These are phyloP conservation scores for Rubroshorea leprosula DNA, from an alignment of 345 rosid species.

Conservation along the genomic window DNA sequence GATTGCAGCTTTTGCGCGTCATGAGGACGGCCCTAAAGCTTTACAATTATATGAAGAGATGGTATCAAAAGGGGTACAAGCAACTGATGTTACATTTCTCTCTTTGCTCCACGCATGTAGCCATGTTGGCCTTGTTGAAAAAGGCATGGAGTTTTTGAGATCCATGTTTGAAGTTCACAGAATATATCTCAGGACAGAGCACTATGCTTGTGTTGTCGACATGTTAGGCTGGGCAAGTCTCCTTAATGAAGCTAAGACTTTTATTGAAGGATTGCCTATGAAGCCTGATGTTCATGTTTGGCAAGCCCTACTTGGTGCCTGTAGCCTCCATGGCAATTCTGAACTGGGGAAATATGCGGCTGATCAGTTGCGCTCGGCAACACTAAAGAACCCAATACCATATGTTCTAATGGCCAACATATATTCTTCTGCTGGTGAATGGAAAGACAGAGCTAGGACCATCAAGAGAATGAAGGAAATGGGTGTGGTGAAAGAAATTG, in stretches of 20 bases:
- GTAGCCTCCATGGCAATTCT: conserved; percentile 59
- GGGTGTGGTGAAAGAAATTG: conserved; percentile 70
- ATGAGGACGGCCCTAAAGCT: conserved; percentile 56
- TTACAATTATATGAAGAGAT: conserved; percentile 61
- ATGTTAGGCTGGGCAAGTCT: conserved; percentile 88
- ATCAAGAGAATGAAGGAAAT: conserved; percentile 71
- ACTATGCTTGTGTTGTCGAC: conserved; percentile 78
- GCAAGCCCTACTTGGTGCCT: conserved; percentile 92
- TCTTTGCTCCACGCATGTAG: conserved; percentile 92
- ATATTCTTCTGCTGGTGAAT: conserved; percentile 57
- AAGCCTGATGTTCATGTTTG: conserved; percentile 51
- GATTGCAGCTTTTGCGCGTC: conserved; percentile 86
- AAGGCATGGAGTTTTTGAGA: conserved; percentile 65
- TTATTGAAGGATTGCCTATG: conserved; percentile 40
- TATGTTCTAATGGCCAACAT: conserved; percentile 76
- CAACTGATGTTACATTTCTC: conserved; percentile 83
- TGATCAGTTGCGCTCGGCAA: conserved; percentile 39
- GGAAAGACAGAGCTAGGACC: conserved; percentile 70
- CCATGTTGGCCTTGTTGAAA: conserved; percentile 68
- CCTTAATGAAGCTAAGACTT: conserved; percentile 56
- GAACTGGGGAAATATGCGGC: conserved; percentile 68
- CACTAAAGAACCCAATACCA: conserved; percentile 54
- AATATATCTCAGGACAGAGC: conserved; percentile 64
- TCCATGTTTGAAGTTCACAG: conserved; percentile 56
- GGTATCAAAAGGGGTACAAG: conserved; percentile 46